Percentiles rank a stretch among this genome's conserved stretches.
Evolutionary conservation across 148 eudicot genomes (phyloP).

Genomic region (Gaultheria prostrata): DNA sequence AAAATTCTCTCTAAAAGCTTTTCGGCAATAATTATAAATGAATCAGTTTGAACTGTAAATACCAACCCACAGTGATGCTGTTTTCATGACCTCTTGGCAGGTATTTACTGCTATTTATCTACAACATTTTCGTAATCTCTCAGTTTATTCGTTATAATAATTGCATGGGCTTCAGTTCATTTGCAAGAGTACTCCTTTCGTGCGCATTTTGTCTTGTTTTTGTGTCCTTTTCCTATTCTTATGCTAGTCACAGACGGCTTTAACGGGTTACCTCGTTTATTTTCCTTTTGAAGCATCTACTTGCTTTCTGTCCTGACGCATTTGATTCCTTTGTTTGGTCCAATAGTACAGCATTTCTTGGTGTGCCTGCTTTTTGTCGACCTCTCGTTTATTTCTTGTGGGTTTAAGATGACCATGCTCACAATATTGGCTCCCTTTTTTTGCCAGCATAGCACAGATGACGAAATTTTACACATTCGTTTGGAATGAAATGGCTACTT

Average conservation of each 20-base stretch:
- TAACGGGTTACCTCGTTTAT: neutral
- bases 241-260: neutral
- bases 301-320: neutral
- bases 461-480: conserved; percentile 65
- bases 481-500: conserved; percentile 60
- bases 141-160: neutral
- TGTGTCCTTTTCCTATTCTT: neutral
- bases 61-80: neutral
- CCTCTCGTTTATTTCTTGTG: neutral
- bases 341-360: neutral
- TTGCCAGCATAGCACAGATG: conserved; percentile 80
- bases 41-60: neutral
- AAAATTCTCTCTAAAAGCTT: neutral
- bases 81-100: neutral
- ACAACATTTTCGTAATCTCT: neutral
- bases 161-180: neutral
- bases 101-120: neutral
- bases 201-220: neutral
- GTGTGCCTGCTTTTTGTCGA: too few species aligned
- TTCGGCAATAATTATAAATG: neutral
- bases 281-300: conserved; percentile 8
- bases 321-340: neutral
- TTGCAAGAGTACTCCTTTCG: neutral
- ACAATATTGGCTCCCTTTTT: conserved; percentile 12
- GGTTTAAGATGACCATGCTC: conserved; percentile 18